Base-by-base conservation (phyloP, 2,329 filamentous ascomycete genomes). In the Alternaria ventricosa region DNA sequence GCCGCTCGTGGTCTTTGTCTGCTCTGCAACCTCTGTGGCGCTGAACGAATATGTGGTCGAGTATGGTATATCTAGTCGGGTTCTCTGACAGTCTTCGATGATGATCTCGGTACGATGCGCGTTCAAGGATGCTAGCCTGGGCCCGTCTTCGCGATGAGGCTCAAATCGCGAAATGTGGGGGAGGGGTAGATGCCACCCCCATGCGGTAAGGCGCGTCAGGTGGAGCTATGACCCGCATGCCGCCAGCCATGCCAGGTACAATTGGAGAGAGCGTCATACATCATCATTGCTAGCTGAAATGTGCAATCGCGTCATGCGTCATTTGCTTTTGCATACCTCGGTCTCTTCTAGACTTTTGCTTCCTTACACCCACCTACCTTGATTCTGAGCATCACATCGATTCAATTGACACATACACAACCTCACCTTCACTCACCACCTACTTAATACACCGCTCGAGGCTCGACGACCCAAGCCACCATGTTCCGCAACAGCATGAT, bases 181-280 rank as follows among this genome's bases (percentile, higher is more conserved):
- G 65, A 69, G 60, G 58, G 60, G 60, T 27, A 57, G 20, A 18
- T 27, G 18, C 13, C 43, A 51, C 41, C 43, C 43, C 9, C 1
- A 55, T 50, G 13, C 27, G 55, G 65, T 30, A 53, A 61, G 46
- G 63, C 46, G 67, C 15, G 23, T 20, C 25, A 5, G 33, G 18
- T 33, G 23, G 41, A 50, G 63, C 57, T 57, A 49, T 63, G 60
- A 71, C 68, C 68, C 36, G 36, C 36, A 41, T 41, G 64, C 64
- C 68, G 69, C 51, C 55, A 57, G 49, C 62, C 57, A 47, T 23
- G 20, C 45, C 49, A 55, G 56, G 50, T 59, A 53, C 66, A 46
- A 25, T 30, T 62, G 55, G 46, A 59, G 46, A 59, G 20, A 50
- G 65, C 71, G 71, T 73, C 71, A 73, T 72, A 68, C 60, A 70